These are phyloP conservation scores for Diaporthe citrichinensis DNA, from an alignment of 2,329 filamentous ascomycete genomes.

Conservation along the genomic window DNA sequence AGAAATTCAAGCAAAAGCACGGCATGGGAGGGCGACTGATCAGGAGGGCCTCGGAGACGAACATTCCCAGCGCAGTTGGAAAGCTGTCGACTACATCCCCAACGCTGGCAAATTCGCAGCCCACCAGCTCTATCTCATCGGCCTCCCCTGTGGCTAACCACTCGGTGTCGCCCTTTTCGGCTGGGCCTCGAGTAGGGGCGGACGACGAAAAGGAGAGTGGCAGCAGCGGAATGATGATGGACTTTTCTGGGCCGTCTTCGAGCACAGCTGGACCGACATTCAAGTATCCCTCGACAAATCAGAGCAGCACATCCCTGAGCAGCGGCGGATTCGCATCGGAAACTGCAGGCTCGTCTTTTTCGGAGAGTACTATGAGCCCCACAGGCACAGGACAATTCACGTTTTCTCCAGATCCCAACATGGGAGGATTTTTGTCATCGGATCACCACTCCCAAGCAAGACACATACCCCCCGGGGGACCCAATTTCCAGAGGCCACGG, in stretches of 20 bases:
- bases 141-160: constrained; percentile 76
- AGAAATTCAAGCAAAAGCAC: constrained; percentile 96
- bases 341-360: constrained; percentile 75
- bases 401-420: constrained; percentile 81
- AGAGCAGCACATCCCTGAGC: constrained; percentile 76
- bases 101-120: constrained; percentile 70
- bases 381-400: constrained; percentile 79
- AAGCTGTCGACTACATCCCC: constrained; percentile 69
- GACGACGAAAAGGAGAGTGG: constrained; percentile 76
- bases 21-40: constrained; percentile 66
- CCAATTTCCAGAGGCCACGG: constrained; percentile 79
- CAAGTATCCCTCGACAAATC: constrained; percentile 73
- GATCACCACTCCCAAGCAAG: constrained; percentile 54
- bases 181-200: constrained; percentile 66
- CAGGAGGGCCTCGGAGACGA: constrained; percentile 75
- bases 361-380: constrained; percentile 79
- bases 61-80: constrained; percentile 75
- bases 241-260: constrained; percentile 57
- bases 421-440: constrained; percentile 71
- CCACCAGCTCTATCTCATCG: constrained; percentile 78
- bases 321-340: constrained; percentile 75
- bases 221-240: constrained; percentile 55
- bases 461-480: constrained; percentile 50
- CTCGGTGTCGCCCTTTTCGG: constrained; percentile 79
- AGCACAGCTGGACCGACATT: constrained; percentile 63